A percentile compares a stretch with the other conserved stretches of the same genome.
Conservation (phyloP, 257 asterid species). For the Solanum sparsipilum region DNA sequence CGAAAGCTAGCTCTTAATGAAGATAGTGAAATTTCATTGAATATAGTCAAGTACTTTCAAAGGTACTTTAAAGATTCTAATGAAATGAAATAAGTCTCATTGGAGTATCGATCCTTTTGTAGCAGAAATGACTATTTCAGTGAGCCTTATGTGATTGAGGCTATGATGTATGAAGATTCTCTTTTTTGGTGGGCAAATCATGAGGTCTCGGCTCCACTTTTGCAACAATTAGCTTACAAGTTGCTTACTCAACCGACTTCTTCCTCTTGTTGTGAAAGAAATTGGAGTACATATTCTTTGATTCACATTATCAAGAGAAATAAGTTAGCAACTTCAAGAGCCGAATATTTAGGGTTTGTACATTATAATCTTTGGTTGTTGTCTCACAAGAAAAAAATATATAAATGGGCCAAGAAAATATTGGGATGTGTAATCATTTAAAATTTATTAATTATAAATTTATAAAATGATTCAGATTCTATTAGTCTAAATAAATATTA, state of each 20-base stretch:
- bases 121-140: neutral
- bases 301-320: too few species aligned
- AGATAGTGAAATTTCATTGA: too few species aligned
- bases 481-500: too few species aligned
- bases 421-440: neutral
- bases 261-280: too few species aligned
- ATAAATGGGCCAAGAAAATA: neutral
- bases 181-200: neutral
- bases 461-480: too few species aligned
- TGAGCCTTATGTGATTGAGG: neutral
- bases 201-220: neutral
- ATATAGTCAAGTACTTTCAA: too few species aligned
- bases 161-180: neutral
- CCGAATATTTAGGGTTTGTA: neutral
- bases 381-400: neutral
- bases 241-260: too few species aligned
- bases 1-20: too few species aligned
- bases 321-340: neutral
- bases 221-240: too few species aligned
- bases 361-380: neutral
- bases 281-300: too few species aligned
- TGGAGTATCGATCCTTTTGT: neutral
- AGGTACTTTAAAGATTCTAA: neutral
- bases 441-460: too few species aligned
- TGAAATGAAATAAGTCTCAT: neutral